Base-by-base conservation (phyloP, 129 eudicot species). In the Logfia minima region DNA sequence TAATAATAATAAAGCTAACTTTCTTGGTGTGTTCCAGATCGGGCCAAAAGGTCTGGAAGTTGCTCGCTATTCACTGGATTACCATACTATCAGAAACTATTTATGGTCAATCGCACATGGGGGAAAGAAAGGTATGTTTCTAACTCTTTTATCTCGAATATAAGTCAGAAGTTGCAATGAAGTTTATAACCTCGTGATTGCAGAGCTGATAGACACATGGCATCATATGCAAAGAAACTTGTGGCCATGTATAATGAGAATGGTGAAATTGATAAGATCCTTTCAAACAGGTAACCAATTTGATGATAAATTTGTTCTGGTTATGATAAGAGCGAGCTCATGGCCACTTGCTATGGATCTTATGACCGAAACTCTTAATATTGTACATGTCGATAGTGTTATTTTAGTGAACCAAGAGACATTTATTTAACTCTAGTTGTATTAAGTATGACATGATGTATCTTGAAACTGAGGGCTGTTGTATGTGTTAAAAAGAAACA, bases 41-140 rank as follows among this genome's bases (percentile, higher is more conserved):
- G 98, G 97, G 51, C 98, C 98, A 58, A 94, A 94, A 84, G 98
- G 98, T 81, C 85, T 94, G 63, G 97, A 94, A 84, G 89, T 94
- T 86, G 97, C 98, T 48, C 98, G 97, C 55, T 94, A 94, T 70
- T 94, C 98, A n/a, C 82, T 94, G 67, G 98, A 94, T 83, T 94
- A 94, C 80, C 98, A 94, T 81, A 91, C 97, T 0, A 94, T 94
- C 81, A 83, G 98, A 70, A 94, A 94, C 82, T 94, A 94, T 84
- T 77, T 94, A 19, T 73, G 91, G 93, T 91, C 35, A 89, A 87
- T 78, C 96, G 97, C 39, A 81, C 82, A 31, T 94, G 98, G 97
- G 98, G 98, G 52, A 91, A 86, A 83, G 69, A 91, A 70, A 94
- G 98, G 98, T 91, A 65, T 8, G 81, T 34, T 58, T 34, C 8